Percentiles rank a stretch among this genome's conserved stretches.
Conservation (phyloP, 441 rosid species). For the Pelargonium myrrhifolium region DNA sequence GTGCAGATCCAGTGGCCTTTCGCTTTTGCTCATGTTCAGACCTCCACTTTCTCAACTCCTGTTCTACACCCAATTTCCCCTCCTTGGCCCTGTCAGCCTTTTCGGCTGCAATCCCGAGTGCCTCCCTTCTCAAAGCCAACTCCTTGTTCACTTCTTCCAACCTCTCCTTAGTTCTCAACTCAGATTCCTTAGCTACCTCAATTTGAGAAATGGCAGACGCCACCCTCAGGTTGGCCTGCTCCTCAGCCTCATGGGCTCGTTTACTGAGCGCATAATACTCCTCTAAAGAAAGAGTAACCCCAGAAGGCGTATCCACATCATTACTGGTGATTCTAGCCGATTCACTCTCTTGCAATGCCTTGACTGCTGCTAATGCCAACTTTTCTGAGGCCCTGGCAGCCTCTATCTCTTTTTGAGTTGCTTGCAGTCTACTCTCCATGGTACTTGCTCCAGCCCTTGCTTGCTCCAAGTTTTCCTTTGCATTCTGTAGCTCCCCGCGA, state of each 20-base stretch:
- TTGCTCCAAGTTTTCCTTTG: conserved; percentile 73
- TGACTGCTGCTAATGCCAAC: conserved; percentile 72
- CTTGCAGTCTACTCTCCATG: conserved; percentile 67
- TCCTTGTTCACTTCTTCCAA: conserved; percentile 64
- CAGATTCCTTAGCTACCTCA: conserved; percentile 70
- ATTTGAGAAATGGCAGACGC: conserved; percentile 64
- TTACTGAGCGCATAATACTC: conserved; percentile 86
- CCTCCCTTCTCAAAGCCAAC: conserved; percentile 56
- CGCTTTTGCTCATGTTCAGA: conserved; percentile 73
- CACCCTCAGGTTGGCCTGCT: conserved; percentile 60
- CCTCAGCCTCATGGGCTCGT: conserved; percentile 76
- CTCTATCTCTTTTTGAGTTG: conserved; percentile 79
- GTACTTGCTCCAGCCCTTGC: conserved; percentile 79
- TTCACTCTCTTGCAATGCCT: conserved; percentile 79
- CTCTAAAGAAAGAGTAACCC: conserved; percentile 71
- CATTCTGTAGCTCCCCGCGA: conserved; percentile 63
- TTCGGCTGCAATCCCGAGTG: conserved; percentile 51
- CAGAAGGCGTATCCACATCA: conserved; percentile 31
- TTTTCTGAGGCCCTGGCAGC: conserved; percentile 85
- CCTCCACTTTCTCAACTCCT: conserved; percentile 84
- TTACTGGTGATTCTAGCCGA: conserved; percentile 31
- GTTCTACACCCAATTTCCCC: conserved; percentile 75
- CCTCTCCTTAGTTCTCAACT: conserved; percentile 43
- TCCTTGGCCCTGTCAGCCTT: conserved; percentile 87
- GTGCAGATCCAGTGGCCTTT: conserved; percentile 42